Base-by-base conservation (phyloP, 306 rosid species). In the Delonix regia region DNA sequence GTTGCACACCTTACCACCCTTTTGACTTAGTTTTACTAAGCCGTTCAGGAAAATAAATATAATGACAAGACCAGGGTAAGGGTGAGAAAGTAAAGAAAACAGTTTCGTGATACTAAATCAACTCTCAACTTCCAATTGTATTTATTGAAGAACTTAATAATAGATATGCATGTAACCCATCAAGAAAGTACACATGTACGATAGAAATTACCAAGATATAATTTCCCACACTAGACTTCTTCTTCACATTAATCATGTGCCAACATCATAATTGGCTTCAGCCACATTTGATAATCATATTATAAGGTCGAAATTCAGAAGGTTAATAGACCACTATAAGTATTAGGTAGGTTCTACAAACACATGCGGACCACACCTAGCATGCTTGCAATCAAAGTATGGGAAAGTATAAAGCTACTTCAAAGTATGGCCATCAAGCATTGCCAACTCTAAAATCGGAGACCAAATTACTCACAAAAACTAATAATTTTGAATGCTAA, bases 341-440 rank as follows among this genome's bases (percentile, higher is more conserved):
- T 25, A 27, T 27, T 28, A 28, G 39, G 4, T 14, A 60, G 6
- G 28, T 28, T 57, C 28, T 28, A 27, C 66, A 27, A 0, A 28
- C n/a, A n/a, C n/a, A 28, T 11, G 21, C 6, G 38, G 12, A 36
- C n/a, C 62, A 62, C 33, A 21, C 72, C 51, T 10, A 38, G 15
- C 61, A 34, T n/a, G 24, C 48, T 38, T 0, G 49, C n/a, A 30
- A 57, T 9, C 45, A 57, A 27, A 57, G 52, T 62, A 45, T 21
- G 38, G 42, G 52, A 55, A 53, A 53, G 74, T 6, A 51, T 9
- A 22, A 30, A 66, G 62, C 36, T 28, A 63, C 45, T 3, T 25
- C 39, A 49, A 51, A 52, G 64, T 24, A 24, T 21, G n/a, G 66
- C 38, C 18, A 60, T 68, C 72, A 61, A n/a, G 73, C 52, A 76